A percentile compares a stretch with the other conserved stretches of the same genome.
Evolutionary conservation across 257 asterid species (phyloP).

Genomic region (Solanum chiquidenum): DNA sequence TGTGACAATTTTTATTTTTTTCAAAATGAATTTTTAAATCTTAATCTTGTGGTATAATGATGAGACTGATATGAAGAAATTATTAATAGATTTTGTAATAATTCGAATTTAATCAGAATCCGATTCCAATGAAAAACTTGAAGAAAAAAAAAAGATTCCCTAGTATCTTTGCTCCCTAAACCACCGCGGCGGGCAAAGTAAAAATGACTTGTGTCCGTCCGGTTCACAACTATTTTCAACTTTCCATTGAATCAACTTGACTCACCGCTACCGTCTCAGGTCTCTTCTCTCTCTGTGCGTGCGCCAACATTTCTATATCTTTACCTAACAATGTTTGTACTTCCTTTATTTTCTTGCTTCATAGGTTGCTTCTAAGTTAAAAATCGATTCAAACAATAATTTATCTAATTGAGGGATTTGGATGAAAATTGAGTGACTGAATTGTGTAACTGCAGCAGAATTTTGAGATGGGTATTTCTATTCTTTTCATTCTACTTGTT

Average conservation of each 20-base stretch:
- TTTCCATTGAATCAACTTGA: neutral
- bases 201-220: neutral
- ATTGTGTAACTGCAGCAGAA: neutral
- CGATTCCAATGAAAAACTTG: too few species aligned
- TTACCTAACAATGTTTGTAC: neutral
- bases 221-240: neutral
- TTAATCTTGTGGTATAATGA: too few species aligned
- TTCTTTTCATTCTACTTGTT: neutral
- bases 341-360: neutral
- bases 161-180: neutral
- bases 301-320: neutral
- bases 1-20: neutral
- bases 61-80: too few species aligned
- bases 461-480: neutral
- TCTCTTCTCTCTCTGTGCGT: neutral
- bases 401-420: neutral
- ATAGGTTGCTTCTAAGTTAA: neutral
- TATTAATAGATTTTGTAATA: too few species aligned
- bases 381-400: neutral
- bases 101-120: rapidly evolving
- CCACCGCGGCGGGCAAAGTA: neutral
- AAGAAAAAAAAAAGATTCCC: neutral
- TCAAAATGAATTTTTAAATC: too few species aligned
- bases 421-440: neutral
- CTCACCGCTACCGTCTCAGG: neutral